phyloP scores from a whole-genome alignment of 129 eudicot genomes.

The Escallonia rubra region DNA sequence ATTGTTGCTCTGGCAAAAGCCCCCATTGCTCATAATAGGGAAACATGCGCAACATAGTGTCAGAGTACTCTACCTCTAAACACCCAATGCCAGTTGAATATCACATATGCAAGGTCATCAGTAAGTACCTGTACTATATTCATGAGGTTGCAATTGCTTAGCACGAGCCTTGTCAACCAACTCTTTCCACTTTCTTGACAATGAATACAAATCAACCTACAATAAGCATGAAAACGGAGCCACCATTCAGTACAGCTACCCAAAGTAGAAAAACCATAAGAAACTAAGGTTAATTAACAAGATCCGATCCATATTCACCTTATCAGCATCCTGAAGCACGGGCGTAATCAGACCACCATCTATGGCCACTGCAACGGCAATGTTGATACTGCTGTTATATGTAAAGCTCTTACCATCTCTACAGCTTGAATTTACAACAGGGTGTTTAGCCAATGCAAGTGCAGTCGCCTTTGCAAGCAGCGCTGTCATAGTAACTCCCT shows the following conservation, averaged over 20 bases:
- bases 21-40: too few species aligned
- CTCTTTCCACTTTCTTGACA: conserved; percentile 98
- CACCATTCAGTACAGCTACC: not conserved
- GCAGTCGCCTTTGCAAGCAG: conserved; percentile 93
- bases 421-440: conserved; percentile 91
- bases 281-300: not conserved
- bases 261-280: not conserved
- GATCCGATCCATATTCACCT: conserved; percentile 35
- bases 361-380: conserved; percentile 95
- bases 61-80: too few species aligned
- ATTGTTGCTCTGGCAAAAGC: too few species aligned
- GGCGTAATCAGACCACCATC: conserved; percentile 98
- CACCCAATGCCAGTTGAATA: not conserved
- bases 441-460: conserved; percentile 87
- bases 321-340: conserved; percentile 94
- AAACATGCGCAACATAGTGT: too few species aligned
- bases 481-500: conserved; percentile 98
- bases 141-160: conserved; percentile 92
- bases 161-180: conserved; percentile 96
- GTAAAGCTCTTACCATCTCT: conserved; percentile 98
- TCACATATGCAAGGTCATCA: conserved; percentile 2
- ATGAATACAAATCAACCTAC: conserved; percentile 80
- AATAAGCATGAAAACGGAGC: conserved; percentile 6
- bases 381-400: conserved; percentile 78
- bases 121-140: conserved; percentile 70